A percentile compares a stretch with the other conserved stretches of the same genome.
These are phyloP conservation scores for Trichoderma orchidacearum DNA, from an alignment of 495 filamentous ascomycete genomes.

Conservation along the genomic window DNA sequence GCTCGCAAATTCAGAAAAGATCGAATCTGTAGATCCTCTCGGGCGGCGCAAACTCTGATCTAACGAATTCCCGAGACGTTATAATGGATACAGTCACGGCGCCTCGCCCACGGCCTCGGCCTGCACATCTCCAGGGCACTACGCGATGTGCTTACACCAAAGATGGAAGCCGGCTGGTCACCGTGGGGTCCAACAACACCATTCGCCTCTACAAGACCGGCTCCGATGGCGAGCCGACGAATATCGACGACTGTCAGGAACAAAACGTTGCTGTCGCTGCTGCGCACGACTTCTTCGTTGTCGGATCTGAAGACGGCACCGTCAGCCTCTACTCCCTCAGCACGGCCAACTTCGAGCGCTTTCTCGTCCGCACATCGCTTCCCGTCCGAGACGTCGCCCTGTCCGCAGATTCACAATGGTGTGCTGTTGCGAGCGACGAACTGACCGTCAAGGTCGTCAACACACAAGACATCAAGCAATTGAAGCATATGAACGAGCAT, in stretches of 20 bases:
- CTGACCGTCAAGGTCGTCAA: conserved; percentile 79
- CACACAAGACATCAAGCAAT: conserved; percentile 56
- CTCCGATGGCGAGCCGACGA: conserved; percentile 78
- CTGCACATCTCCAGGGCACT: conserved; percentile 37
- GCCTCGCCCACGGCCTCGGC: conserved; percentile 30
- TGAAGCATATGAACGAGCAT: conserved; percentile 69
- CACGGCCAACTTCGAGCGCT: conserved; percentile 61
- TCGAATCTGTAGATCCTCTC: neutral
- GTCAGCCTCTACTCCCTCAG: conserved; percentile 75
- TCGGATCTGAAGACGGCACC: conserved; percentile 84
- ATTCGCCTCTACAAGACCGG: conserved; percentile 84
- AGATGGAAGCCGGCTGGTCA: conserved; percentile 50
- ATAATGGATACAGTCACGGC: conserved; percentile 35
- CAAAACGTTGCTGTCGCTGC: conserved; percentile 65
- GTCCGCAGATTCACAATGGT: conserved; percentile 75
- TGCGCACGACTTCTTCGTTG: conserved; percentile 70
- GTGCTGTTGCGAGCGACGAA: conserved; percentile 93
- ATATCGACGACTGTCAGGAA: conserved; percentile 77
- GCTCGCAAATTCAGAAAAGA: too few relatives aligned
- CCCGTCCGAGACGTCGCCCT: conserved; percentile 77
- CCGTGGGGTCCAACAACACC: conserved; percentile 78
- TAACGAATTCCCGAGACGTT: neutral
- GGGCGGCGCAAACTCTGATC: neutral
- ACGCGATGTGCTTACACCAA: conserved; percentile 43
- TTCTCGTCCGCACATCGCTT: conserved; percentile 68